phyloP scores from a whole-genome alignment of 768 basidiomycete genomes.

The Phylloporus arenicola region DNA sequence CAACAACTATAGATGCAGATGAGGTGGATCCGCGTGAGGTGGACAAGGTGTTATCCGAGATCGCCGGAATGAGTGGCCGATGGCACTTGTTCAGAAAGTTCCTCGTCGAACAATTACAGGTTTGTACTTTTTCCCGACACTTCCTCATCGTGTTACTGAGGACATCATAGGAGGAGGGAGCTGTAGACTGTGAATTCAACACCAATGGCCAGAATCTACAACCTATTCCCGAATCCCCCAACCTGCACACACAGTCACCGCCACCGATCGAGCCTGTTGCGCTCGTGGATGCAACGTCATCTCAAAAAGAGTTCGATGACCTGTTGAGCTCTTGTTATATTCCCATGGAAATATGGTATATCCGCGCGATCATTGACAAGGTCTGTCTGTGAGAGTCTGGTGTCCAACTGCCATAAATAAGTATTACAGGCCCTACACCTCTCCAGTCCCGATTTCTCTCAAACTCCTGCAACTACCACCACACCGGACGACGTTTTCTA shows the following conservation, averaged over 20 bases:
- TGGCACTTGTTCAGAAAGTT: slow-evolving; percentile 93
- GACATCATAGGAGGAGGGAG: slow-evolving; percentile 11
- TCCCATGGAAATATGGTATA: slow-evolving; percentile 91
- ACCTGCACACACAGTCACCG: background rate
- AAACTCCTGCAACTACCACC: slow-evolving; percentile 61
- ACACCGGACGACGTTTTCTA: slow-evolving; percentile 95
- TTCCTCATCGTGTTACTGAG: background rate
- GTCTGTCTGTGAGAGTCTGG: slow-evolving; percentile 34
- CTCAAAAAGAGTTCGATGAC: slow-evolving; percentile 56
- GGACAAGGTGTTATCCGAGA: slow-evolving; percentile 83
- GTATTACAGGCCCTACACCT: slow-evolving; percentile 74
- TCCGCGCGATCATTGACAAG: slow-evolving; percentile 81
- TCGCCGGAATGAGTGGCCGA: slow-evolving; percentile 83
- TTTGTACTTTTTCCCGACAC: slow-evolving; percentile 23
- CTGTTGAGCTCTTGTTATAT: slow-evolving; percentile 72
- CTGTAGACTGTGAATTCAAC: slow-evolving; percentile 1
- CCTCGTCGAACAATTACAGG: slow-evolving; percentile 67
- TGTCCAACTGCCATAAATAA: background rate
- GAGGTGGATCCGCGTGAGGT: slow-evolving; percentile 84
- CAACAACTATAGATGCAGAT: slow-evolving; percentile 39
- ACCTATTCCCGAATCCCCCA: background rate
- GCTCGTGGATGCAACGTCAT: slow-evolving; percentile 46
- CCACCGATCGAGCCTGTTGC: slow-evolving; percentile 8
- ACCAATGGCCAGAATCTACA: slow-evolving; percentile 4
- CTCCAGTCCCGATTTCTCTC: slow-evolving; percentile 65